Evolutionary conservation across 116 monocot species (phyloP).

Genomic region (Thalassia testudinum): DNA sequence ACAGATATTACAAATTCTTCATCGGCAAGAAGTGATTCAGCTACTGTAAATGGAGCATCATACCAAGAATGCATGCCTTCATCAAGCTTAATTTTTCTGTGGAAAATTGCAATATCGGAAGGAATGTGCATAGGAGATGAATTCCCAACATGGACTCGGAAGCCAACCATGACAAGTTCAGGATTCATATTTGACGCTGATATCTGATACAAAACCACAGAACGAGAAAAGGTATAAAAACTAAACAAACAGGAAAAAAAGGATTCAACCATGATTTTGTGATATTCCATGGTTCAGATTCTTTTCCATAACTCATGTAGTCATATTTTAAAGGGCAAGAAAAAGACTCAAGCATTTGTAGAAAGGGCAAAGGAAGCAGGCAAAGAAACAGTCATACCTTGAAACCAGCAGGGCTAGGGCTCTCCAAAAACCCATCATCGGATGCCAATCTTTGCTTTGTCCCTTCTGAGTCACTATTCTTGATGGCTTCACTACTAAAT

Average conservation of each 20-base stretch:
- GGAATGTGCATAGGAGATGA: constrained; percentile 85
- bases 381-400: constrained; percentile 75
- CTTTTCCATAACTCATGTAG: too few species aligned
- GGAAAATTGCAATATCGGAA: constrained; percentile 61
- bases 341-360: too few species aligned
- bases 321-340: background rate
- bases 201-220: constrained; percentile 28
- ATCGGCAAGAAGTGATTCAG: constrained; percentile 90
- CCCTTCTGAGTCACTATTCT: constrained; percentile 70
- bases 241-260: background rate
- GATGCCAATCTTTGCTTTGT: constrained; percentile 72
- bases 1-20: constrained; percentile 82
- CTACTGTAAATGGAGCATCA: constrained; percentile 82
- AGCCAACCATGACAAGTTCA: constrained; percentile 95
- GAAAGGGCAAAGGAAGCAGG: too few species aligned
- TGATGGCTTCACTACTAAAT: constrained; percentile 60
- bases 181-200: constrained; percentile 75
- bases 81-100: constrained; percentile 79
- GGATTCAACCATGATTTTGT: too few species aligned
- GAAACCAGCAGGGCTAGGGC: constrained; percentile 64
- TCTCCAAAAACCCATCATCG: constrained; percentile 92
- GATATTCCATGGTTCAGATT: too few species aligned
- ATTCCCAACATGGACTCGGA: constrained; percentile 86
- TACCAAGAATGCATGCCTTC: constrained; percentile 98
- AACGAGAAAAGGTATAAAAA: background rate